These are phyloP conservation scores for Escovopsis weberi DNA, from an alignment of 2,329 filamentous ascomycete species.

Conservation along the genomic window DNA sequence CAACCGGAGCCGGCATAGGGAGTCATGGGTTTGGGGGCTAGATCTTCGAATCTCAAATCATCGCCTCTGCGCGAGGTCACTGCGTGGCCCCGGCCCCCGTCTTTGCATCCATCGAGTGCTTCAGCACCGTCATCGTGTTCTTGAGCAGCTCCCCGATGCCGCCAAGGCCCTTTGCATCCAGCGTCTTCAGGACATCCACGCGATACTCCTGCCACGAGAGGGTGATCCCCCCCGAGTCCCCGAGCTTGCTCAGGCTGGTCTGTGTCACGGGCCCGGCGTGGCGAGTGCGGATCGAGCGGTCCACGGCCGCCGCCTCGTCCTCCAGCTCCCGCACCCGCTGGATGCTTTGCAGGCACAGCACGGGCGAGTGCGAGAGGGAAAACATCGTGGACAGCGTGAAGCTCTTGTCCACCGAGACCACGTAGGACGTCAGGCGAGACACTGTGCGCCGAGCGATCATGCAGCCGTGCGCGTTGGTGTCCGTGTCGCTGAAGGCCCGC, in stretches of 20 bases:
- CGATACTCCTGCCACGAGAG: conserved; percentile 63
- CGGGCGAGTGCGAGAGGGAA: conserved; percentile 43
- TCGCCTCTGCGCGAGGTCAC: not conserved
- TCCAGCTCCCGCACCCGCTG: conserved; percentile 41
- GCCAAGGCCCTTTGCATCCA: conserved; percentile 47
- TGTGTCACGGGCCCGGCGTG: conserved; percentile 59
- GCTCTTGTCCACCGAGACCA: conserved; percentile 31
- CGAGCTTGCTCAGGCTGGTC: conserved; percentile 46
- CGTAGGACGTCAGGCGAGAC: conserved; percentile 31
- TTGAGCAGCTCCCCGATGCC: conserved; percentile 63
- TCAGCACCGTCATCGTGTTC: conserved; percentile 65
- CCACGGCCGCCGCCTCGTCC: conserved; percentile 32
- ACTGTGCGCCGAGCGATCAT: conserved; percentile 31
- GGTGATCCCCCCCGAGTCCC: conserved; percentile 47
- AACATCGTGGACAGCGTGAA: conserved; percentile 36
- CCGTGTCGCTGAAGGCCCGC: conserved; percentile 50
- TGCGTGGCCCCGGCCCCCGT: conserved; percentile 9
- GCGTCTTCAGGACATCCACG: conserved; percentile 52
- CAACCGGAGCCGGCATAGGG: conserved; percentile 5
- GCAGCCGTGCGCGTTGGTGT: conserved; percentile 48
- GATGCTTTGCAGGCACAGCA: conserved; percentile 41
- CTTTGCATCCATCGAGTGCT: conserved; percentile 28
- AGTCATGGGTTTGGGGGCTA: not conserved
- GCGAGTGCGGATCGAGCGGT: conserved; percentile 27
- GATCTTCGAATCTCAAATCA: too few relatives aligned